Base-by-base conservation (phyloP, 805 yeast genomes). In the Wickerhamiella hasegawae region DNA sequence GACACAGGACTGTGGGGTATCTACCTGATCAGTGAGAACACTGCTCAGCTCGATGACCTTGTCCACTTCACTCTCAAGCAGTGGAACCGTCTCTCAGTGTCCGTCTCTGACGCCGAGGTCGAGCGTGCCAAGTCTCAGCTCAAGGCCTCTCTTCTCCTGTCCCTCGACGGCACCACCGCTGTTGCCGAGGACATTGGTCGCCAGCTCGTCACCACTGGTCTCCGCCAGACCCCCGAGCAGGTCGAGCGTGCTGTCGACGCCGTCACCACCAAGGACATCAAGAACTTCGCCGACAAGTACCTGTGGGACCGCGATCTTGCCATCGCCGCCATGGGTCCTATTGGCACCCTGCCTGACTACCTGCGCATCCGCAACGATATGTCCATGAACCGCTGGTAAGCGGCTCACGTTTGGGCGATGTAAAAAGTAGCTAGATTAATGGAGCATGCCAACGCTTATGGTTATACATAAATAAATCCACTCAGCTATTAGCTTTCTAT, bases 1-100 rank as follows among this genome's bases (percentile, higher is more conserved):
- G 99, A 90, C 59, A 80, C 95, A 10, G 99, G 99, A 6, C 63
- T 90, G 36, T 87, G 96, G 96, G 99, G 99, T 24, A 77, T 87
- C 48, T 90, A 90, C 54, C 66, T 90, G 40, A 82, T 83, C 5
- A 73, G 92, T 17, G 95, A 87, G 47, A 76, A 74, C 51, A 68
- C 68, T 43, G 67, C 73, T 21, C 65, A 79, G 44, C 63, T 81
- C 46, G 73, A 70, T 44, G 65, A 70, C 26, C 70, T 85, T 34
- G 69, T 82, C 24, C 73, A 77, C 48, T 83, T 81, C 40, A 71
- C 87, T 17, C 58, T 80, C 45, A 69, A 69, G 46, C 97, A 90
- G 62, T 90, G 97, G 97, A 71, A 70, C 40, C 69, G 96, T 50
- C 66, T 90, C 40, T 76, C 79, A 53, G 59, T 64, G 17, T 94